phyloP scores from a whole-genome alignment of 345 rosid genomes.

The Rubroshorea leprosula region DNA sequence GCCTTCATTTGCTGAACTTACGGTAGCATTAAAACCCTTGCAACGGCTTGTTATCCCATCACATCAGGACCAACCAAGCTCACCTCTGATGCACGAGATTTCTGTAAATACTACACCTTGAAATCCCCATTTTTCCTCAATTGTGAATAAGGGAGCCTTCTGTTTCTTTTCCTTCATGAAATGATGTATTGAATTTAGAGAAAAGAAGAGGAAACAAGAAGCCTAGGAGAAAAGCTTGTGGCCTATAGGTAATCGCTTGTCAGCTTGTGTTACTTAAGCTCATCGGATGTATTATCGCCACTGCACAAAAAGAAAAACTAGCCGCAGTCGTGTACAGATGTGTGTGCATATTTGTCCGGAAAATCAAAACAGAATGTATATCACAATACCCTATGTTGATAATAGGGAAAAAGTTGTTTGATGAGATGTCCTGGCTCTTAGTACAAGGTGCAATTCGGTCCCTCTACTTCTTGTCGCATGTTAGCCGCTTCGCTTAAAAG shows the following conservation, averaged over 20 bases:
- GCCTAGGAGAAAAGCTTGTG: neutral
- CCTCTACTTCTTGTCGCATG: too few relatives aligned
- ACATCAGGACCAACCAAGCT: slow-evolving; percentile 44
- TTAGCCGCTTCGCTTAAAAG: too few relatives aligned
- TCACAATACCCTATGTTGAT: slow-evolving; percentile 9
- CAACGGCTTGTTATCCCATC: slow-evolving; percentile 64
- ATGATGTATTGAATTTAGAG: slow-evolving; percentile 11
- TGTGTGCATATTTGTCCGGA: slow-evolving; percentile 12
- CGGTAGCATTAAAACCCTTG: slow-evolving; percentile 73
- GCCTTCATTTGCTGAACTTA: slow-evolving; percentile 77
- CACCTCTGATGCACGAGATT: slow-evolving; percentile 42
- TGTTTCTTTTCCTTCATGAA: slow-evolving; percentile 10
- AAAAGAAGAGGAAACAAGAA: neutral
- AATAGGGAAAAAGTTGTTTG: slow-evolving; percentile 1
- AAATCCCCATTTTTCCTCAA: slow-evolving; percentile 22
- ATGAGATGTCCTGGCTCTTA: too few relatives aligned
- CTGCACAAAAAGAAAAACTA: slow-evolving; percentile 12
- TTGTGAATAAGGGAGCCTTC: slow-evolving; percentile 34
- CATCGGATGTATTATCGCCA: slow-evolving; percentile 3
- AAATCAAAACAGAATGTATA: slow-evolving; percentile 15
- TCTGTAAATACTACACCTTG: slow-evolving; percentile 59
- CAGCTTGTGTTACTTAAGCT: slow-evolving; percentile 10
- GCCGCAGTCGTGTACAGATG: slow-evolving; percentile 33
- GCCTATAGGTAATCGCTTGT: too few relatives aligned
- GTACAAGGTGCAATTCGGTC: too few relatives aligned